Evolutionary conservation across 768 basidiomycete species (phyloP).

Genomic region (Rhizopogon roseolus): DNA sequence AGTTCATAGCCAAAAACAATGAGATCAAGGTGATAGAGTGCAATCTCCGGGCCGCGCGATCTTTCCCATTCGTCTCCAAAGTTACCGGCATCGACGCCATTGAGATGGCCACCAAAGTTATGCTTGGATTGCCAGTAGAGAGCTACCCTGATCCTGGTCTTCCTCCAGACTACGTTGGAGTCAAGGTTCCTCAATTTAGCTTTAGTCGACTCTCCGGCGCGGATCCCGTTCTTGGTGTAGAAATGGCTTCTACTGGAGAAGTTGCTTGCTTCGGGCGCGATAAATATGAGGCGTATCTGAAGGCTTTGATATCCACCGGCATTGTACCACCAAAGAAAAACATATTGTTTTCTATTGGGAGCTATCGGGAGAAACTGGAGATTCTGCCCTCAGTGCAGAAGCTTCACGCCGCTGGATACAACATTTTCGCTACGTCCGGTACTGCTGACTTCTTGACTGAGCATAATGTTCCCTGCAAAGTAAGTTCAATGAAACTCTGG

Average conservation of each 20-base stretch:
- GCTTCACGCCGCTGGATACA: constrained; percentile 88
- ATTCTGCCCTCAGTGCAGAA: constrained; percentile 94
- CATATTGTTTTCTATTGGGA: constrained; percentile 93
- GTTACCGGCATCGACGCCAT: constrained; percentile 97
- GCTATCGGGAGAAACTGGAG: constrained; percentile 96
- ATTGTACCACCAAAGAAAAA: constrained; percentile 96
- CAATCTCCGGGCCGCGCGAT: constrained; percentile 94
- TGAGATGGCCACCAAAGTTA: constrained; percentile 98
- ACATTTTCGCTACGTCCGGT: constrained; percentile 94
- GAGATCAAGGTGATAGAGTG: constrained; percentile 99
- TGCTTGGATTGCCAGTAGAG: constrained; percentile 87
- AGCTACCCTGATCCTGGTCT: constrained; percentile 87
- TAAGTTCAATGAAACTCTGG: constrained; percentile 23
- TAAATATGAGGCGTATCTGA: constrained; percentile 98
- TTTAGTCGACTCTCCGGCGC: constrained; percentile 96
- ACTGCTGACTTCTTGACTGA: constrained; percentile 98
- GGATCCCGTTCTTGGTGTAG: constrained; percentile 95
- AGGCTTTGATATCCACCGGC: constrained; percentile 94
- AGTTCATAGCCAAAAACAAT: constrained; percentile 99
- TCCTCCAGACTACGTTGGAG: constrained; percentile 91
- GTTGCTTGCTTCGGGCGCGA: constrained; percentile 98
- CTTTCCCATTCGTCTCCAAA: constrained; percentile 99
- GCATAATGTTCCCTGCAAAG: constrained; percentile 95
- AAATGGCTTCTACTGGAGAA: constrained; percentile 99
- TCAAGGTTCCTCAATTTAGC: constrained; percentile 99